Evolutionary conservation across 768 basidiomycete species (phyloP), one percentile per base, ranked within the genome.

Genomic region (Pleurotus platypus): DNA sequence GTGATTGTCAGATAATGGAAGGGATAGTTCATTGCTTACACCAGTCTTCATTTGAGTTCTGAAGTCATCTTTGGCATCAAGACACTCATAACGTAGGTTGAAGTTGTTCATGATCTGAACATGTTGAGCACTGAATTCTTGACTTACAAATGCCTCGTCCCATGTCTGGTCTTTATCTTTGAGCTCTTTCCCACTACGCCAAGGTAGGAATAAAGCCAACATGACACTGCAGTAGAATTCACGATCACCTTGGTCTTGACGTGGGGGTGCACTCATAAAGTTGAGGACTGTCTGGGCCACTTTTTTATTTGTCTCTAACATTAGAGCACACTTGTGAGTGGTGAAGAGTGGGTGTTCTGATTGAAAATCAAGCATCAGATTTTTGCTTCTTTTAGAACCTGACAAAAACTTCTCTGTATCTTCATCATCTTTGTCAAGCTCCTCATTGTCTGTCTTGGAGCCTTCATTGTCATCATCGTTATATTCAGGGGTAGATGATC

Each of bases 181-280:
- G 13, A 74, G 56, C 38, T 72, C 67, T 2, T 42, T 5, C 0
- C 70, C 68, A 13, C 58, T 59, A 26, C 70, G 56, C 70, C 71
- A 71, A 2, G 72, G 71, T 38, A 67, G 64, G 51, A 72, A 74
- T 1, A 74, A 38, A 2, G 67, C 66, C 0, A 72, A 48, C 70
- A 75, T 72, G 1, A 69, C 62, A 22, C 42, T 46, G 56, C 68
- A 70, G 55, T 72, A 74, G n/a, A 64, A 66, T 45, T 72, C 72
- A n/a, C 66, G 18, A 55, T 72, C 67, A 8, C 70, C 71, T 43
- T 61, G 54, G 58, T 73, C 72, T 46, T 38, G 22, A 13, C 71
- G n/a, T 9, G 71, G 72, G n/a, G 73, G 48, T 8, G 58, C 62
- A 3, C 69, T 70, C 4, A 68, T 49, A 61, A 75, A 70, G 51